Evolutionary conservation across 2,329 filamentous ascomycete species (phyloP), one percentile per base, ranked within the genome.

Genomic region (Aureobasidium uvarum): DNA sequence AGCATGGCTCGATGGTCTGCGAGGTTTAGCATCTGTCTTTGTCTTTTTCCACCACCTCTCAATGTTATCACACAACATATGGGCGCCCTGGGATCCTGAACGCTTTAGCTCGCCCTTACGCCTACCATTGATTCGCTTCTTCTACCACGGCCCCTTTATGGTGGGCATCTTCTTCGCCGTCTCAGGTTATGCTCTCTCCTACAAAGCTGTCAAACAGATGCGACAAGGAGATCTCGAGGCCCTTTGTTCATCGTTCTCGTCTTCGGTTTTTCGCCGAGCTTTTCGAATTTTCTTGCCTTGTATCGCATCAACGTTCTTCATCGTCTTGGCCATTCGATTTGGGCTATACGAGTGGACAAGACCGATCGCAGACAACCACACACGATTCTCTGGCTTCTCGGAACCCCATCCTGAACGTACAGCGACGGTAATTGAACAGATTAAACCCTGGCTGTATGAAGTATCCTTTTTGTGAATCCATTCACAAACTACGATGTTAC

Each of bases 81-180:
- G 51, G 51, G 38, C 68, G 6, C 65, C 66, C 39, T 52, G 64
- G 36, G 28, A 52, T 36, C 62, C 55, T 14, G 66, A 10, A 36
- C 48, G 23, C 7, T 36, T 16, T 16, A 18, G 20, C 63, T 43
- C 56, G 54, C 39, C 62, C 8, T 36, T 84, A 67, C 81, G 83
- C 70, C 77, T 85, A 1, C 84, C 84, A 8, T 79, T 86, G 66
- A 64, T 86, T 20, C 78, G 84, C 16, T 75, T 86, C 3, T 77
- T 82, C 66, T 85, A 81, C 71, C 80, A 82, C 63, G 84, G 84
- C 0, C 83, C 82, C 2, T 66, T 83, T 0, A 84, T 83, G 69
- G 85, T 86, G 45, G 83, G 81, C 73, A 74, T 86, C 68, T 88
- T 88, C 77, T 87, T 86, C 71, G 81, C 86, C 70, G 83, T 87